Evolutionary conservation across 1,284 basidiomycete genomes (phyloP).

Genomic region (Blastosporella zonata): DNA sequence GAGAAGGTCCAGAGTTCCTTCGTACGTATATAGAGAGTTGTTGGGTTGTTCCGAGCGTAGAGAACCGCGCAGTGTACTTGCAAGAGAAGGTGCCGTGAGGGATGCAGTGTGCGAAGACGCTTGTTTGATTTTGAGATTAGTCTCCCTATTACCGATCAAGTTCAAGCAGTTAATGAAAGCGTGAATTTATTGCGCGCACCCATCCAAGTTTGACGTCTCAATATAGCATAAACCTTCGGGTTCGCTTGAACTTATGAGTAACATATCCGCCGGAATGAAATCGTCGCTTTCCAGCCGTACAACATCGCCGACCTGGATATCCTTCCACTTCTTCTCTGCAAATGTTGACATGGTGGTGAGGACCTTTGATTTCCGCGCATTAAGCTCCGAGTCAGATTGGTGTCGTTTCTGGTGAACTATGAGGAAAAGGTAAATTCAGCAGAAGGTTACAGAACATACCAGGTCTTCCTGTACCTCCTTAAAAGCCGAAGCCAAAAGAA

Average conservation of each 20-base stretch:
- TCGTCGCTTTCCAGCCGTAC: conserved; percentile 89
- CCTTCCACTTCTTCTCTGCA: conserved; percentile 80
- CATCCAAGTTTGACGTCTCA: conserved; percentile 96
- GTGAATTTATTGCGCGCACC: conserved; percentile 49
- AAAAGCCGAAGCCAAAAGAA: conserved; percentile 92
- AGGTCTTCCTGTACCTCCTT: conserved; percentile 97
- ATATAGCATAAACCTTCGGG: conserved; percentile 98
- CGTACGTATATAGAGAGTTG: conserved; percentile 96
- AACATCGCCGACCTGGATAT: conserved; percentile 90
- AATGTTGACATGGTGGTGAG: conserved; percentile 70
- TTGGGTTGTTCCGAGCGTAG: conserved; percentile 96
- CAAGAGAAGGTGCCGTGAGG: conserved; percentile 76
- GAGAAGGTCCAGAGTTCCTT: conserved; percentile 75
- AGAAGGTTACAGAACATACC: conserved; percentile 34
- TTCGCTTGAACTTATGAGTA: conserved; percentile 88
- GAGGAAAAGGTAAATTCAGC: not conserved
- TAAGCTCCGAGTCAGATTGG: conserved; percentile 91
- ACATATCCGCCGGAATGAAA: conserved; percentile 94
- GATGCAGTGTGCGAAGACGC: conserved; percentile 80
- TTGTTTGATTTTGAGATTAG: conserved; percentile 99
- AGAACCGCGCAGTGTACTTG: conserved; percentile 75
- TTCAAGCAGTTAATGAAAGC: not conserved
- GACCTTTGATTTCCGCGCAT: conserved; percentile 80
- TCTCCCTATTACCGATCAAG: conserved; percentile 63
- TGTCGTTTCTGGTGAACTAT: conserved; percentile 77